Conservation (phyloP, 371 early-diverging fungal genomes). For the Choanephora cucurbitarum region DNA sequence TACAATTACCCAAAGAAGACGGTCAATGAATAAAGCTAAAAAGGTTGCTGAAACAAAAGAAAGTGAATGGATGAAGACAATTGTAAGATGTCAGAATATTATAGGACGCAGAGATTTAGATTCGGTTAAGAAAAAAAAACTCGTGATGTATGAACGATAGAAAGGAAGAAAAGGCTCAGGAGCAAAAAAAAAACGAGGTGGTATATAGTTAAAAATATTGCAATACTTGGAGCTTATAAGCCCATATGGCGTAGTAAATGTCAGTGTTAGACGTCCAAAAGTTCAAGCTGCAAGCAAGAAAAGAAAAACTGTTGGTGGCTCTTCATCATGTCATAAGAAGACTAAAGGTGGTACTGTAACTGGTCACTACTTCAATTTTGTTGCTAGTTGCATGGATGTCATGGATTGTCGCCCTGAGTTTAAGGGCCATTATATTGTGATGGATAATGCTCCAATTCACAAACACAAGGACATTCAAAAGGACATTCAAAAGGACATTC, state of each 20-base stretch:
- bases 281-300: background rate
- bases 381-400: constrained; percentile 12
- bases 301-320: background rate
- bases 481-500: too few species aligned
- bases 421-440: constrained; percentile 18
- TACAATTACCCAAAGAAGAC: too few species aligned
- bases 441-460: constrained; percentile 21
- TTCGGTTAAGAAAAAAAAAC: too few species aligned
- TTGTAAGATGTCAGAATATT: too few species aligned
- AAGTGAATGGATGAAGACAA: too few species aligned
- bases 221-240: constrained; percentile 8
- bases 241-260: background rate
- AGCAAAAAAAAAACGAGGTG: too few species aligned
- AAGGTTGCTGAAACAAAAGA: too few species aligned
- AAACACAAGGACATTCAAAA: constrained; percentile 17
- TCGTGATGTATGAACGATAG: too few species aligned
- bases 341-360: constrained; percentile 19
- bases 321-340: constrained; percentile 1
- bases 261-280: background rate
- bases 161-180: too few species aligned
- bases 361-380: constrained; percentile 22
- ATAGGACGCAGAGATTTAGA: too few species aligned
- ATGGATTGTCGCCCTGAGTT: constrained; percentile 16
- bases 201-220: too few species aligned
- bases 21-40: too few species aligned